phyloP scores from a whole-genome alignment of 2,329 filamentous ascomycete species.

The Exophiala viscosa region DNA sequence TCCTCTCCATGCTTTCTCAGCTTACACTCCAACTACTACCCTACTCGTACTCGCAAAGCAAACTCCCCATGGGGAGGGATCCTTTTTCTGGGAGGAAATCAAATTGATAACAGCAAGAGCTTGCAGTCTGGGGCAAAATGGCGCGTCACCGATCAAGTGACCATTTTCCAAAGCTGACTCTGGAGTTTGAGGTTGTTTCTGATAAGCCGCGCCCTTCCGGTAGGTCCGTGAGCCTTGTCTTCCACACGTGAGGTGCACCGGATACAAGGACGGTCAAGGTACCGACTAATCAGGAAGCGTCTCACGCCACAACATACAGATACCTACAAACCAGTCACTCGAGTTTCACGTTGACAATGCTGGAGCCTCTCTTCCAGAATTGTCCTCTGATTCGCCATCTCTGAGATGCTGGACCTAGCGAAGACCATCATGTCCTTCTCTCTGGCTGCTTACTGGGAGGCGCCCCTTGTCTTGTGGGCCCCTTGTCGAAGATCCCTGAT shows the following conservation, averaged over 20 bases:
- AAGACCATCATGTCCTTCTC: not conserved
- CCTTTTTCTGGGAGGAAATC: not conserved
- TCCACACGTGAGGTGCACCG: not conserved
- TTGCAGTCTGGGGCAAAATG: not conserved
- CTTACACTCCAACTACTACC: not conserved
- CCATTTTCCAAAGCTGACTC: not conserved
- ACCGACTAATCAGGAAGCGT: constrained; percentile 1
- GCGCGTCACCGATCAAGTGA: not conserved
- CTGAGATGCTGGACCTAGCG: not conserved
- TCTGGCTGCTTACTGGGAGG: not conserved
- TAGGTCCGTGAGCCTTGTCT: constrained; percentile 8
- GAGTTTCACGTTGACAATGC: not conserved
- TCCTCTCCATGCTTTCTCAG: not conserved
- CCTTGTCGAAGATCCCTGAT: not conserved
- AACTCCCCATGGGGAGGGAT: not conserved
- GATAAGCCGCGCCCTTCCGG: constrained; percentile 19
- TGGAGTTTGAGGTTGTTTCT: not conserved
- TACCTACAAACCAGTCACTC: not conserved
- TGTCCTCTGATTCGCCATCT: not conserved
- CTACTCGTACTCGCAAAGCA: not conserved
- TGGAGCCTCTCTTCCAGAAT: not conserved
- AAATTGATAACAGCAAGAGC: not conserved
- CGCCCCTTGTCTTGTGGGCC: not conserved
- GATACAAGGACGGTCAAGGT: not conserved
- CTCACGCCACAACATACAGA: constrained; percentile 1